Evolutionary conservation across 495 filamentous ascomycete species (phyloP), one percentile per base, ranked within the genome.

Genomic region (Clavariopsis aquatica): DNA sequence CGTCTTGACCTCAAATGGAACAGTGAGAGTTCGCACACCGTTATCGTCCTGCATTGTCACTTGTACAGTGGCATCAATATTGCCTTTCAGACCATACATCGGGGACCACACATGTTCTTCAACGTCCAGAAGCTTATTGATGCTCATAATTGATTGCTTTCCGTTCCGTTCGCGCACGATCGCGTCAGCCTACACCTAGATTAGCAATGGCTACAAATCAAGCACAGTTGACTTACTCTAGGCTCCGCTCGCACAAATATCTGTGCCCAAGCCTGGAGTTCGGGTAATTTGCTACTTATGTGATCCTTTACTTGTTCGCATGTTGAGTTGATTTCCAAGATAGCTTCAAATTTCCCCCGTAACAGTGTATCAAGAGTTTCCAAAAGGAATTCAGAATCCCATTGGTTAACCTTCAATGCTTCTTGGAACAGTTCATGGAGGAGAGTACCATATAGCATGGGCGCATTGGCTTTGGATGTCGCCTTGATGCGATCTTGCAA

Each of bases 71-170:
- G 94, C 94, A 78, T 98, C 94, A 59, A 98, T 91, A 73, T 96
- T 98, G 29, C 94, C 94, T 77, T 98, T 98, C 7, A 98, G 81
- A 0, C 94, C 94, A 72, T 93, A 98, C 86, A 90, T 91, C 7
- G 94, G 94, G 17, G 94, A 97, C 94, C 93, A 97, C 38, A 97
- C 83, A 70, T 97, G 93, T 74, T 98, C 94, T 75, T 98, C 94
- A 22, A 98, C 91, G 71, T 96, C 94, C 45, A 98, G 86, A 34
- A 98, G 78, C 72, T 96, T 97, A 74, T 85, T 96, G 66, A 98
- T 85, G 69, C 88, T 91, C 81, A 97, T 86, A 46, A 83, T 85
- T 13, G 89, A 84, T 67, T 89, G 78, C 43, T 79, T 81, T 34
- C 87, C 88, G 66, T 91, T 88, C 43, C 89, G 83, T 59, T 92